Percentiles rank a stretch among this genome's conserved stretches.
These are phyloP conservation scores for Tilletia caries DNA, from an alignment of 1,284 basidiomycete genomes.

Conservation along the genomic window DNA sequence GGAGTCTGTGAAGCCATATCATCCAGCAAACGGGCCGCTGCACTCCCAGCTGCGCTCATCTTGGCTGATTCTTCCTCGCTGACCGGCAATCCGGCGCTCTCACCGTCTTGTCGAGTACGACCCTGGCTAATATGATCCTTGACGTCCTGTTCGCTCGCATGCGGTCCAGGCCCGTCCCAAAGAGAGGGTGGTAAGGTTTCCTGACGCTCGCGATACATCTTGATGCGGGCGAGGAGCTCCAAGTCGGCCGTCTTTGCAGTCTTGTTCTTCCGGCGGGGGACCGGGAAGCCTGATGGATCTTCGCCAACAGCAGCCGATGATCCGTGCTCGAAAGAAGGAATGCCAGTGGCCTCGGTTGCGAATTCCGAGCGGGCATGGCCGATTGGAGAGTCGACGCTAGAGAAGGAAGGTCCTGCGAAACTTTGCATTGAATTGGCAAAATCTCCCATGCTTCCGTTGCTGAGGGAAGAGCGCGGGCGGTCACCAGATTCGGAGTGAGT, in stretches of 20 bases:
- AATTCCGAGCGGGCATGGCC: not conserved
- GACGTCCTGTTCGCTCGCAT: conserved; percentile 32
- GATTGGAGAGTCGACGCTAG: not conserved
- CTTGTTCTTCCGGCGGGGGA: not conserved
- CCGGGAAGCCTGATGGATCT: not conserved
- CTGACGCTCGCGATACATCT: conserved; percentile 43
- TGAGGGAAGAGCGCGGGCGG: not conserved
- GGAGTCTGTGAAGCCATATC: not conserved
- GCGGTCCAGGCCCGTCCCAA: conserved; percentile 33
- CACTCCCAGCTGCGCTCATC: not conserved
- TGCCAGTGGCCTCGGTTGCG: not conserved
- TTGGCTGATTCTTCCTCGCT: not conserved
- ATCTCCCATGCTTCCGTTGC: not conserved
- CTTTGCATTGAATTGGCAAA: too few species aligned
- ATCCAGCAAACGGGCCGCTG: not conserved
- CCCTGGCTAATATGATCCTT: conserved; percentile 24
- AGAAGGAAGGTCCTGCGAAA: not conserved
- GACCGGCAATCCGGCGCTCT: not conserved
- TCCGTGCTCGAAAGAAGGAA: not conserved
- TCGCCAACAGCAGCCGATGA: not conserved
- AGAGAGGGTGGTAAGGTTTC: conserved; percentile 39
- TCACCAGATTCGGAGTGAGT: not conserved
- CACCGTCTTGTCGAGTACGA: not conserved
- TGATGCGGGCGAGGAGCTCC: conserved; percentile 40
- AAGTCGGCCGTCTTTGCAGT: conserved; percentile 19